Percentiles rank a stretch among this genome's conserved stretches.
phyloP scores from a whole-genome alignment of 805 yeast genomes.

The Sugiyamaella boreocaroliniensis region DNA sequence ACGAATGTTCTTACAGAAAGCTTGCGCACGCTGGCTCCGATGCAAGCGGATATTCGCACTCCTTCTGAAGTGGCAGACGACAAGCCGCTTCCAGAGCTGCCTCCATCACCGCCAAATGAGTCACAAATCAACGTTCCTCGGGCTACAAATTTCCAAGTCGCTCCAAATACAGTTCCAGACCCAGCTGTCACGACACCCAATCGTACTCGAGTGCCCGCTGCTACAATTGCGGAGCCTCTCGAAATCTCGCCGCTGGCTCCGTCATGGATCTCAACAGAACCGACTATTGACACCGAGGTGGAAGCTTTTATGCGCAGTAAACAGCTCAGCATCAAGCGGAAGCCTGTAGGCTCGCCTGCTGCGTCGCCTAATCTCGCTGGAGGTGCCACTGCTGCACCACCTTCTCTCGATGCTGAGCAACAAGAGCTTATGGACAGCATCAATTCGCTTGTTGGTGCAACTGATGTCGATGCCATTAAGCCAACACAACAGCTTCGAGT shows the following conservation, averaged over 20 bases:
- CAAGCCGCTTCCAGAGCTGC: background rate
- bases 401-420: conserved; percentile 4
- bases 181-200: background rate
- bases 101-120: conserved; percentile 4
- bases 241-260: background rate
- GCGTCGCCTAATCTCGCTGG: background rate
- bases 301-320: background rate
- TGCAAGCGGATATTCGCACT: background rate
- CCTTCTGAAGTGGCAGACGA: background rate
- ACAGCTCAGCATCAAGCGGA: conserved; percentile 15
- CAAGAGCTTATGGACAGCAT: conserved; percentile 6
- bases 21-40: background rate
- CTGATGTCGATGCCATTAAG: background rate
- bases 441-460: conserved; percentile 3
- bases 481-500: background rate
- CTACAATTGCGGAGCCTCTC: background rate
- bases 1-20: background rate
- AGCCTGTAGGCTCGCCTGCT: conserved; percentile 17
- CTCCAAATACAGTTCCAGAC: background rate
- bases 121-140: background rate
- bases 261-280: background rate
- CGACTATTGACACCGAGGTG: background rate
- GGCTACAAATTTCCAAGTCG: background rate
- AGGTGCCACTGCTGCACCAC: background rate
- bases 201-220: background rate